These are phyloP conservation scores for Fusarium sublunatum DNA, from an alignment of 2,329 filamentous ascomycete species.

Conservation along the genomic window DNA sequence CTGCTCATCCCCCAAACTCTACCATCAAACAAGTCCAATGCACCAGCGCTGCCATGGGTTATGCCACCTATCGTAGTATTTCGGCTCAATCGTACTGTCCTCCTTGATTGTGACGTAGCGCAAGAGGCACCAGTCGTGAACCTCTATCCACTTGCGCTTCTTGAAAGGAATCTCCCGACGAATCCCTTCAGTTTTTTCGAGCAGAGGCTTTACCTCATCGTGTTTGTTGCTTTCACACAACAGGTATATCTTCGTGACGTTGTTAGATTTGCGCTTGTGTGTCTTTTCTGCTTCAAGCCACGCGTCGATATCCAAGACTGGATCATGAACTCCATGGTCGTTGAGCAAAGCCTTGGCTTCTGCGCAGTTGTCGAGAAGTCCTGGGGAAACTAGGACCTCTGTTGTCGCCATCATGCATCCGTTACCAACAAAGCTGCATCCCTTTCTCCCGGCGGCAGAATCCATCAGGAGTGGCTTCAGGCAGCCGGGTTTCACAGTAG, in stretches of 20 bases:
- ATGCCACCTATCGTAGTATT: slow-evolving; percentile 51
- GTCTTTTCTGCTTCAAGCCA: slow-evolving; percentile 48
- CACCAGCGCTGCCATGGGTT: slow-evolving; percentile 60
- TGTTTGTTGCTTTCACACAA: slow-evolving; percentile 56
- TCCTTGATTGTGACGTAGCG: slow-evolving; percentile 56
- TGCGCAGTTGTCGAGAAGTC: slow-evolving; percentile 52
- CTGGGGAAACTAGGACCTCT: slow-evolving; percentile 57
- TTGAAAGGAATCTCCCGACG: slow-evolving; percentile 45
- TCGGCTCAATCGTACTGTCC: slow-evolving; percentile 45
- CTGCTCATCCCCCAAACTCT: not conserved
- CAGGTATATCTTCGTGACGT: slow-evolving; percentile 47
- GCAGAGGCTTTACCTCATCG: slow-evolving; percentile 49
- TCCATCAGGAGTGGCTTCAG: not conserved
- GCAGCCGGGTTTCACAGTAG: not conserved
- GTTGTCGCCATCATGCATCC: slow-evolving; percentile 54
- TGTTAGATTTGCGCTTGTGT: not conserved
- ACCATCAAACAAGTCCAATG: slow-evolving; percentile 54
- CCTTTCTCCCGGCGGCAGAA: not conserved
- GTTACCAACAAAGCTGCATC: slow-evolving; percentile 50
- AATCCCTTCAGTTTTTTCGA: slow-evolving; percentile 49
- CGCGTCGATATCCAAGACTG: slow-evolving; percentile 50
- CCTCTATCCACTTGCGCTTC: slow-evolving; percentile 52
- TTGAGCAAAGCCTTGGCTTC: slow-evolving; percentile 54
- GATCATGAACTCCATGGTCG: slow-evolving; percentile 55
- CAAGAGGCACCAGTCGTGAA: slow-evolving; percentile 62